Percentiles rank a stretch among this genome's conserved stretches.
phyloP scores from a whole-genome alignment of 495 filamentous ascomycete genomes.

The Penicillium salamii region DNA sequence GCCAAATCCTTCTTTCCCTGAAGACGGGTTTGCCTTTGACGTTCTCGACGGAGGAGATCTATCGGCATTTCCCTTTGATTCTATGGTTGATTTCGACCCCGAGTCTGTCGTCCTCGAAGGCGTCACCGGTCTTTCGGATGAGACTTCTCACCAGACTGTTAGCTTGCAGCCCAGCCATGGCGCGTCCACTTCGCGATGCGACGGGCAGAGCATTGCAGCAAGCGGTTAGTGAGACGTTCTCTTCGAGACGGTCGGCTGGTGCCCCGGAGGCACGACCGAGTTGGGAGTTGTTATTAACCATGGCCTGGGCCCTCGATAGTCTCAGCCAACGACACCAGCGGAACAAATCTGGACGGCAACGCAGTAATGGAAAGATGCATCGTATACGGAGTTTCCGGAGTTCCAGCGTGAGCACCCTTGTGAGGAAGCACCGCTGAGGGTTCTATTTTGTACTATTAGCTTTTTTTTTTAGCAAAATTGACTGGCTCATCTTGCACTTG shows the following conservation, averaged over 20 bases:
- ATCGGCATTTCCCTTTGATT: constrained; percentile 75
- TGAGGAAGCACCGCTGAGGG: constrained; percentile 34
- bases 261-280: constrained; percentile 33
- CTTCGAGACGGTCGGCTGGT: constrained; percentile 31
- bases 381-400: constrained; percentile 42
- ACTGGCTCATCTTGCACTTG: constrained; percentile 11
- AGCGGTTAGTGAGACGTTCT: constrained; percentile 45
- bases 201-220: constrained; percentile 82
- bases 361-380: constrained; percentile 31
- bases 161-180: constrained; percentile 86
- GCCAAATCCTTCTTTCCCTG: constrained; percentile 72
- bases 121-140: constrained; percentile 54
- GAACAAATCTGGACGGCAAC: constrained; percentile 39
- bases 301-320: constrained; percentile 47
- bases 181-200: constrained; percentile 89
- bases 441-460: constrained; percentile 24
- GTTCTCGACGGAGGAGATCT: constrained; percentile 52
- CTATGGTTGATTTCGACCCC: constrained; percentile 79
- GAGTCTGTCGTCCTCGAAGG: constrained; percentile 48
- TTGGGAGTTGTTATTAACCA: constrained; percentile 47
- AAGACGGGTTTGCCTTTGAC: constrained; percentile 72
- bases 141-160: constrained; percentile 54
- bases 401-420: constrained; percentile 30
- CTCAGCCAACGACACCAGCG: constrained; percentile 36
- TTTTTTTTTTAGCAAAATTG: constrained; percentile 8